These are phyloP conservation scores for Silene vulgaris DNA, from an alignment of 179 eudicot genomes.

Conservation along the genomic window DNA sequence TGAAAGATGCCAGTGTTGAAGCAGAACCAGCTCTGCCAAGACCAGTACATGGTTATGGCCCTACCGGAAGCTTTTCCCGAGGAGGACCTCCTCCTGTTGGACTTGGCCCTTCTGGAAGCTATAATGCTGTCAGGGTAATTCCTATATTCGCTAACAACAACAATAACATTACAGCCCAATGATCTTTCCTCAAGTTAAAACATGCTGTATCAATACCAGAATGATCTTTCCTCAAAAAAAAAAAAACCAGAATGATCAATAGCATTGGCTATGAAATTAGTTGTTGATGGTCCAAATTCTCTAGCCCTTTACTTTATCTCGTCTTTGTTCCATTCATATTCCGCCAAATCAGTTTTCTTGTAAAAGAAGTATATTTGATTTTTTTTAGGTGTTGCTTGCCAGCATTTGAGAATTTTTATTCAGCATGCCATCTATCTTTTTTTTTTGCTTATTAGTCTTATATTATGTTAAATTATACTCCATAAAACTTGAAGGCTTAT, in stretches of 20 bases:
- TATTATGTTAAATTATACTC: not conserved
- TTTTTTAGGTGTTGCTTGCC: constrained; percentile 1
- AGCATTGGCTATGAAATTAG: not conserved
- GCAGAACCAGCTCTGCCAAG: constrained; percentile 42
- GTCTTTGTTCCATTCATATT: not conserved
- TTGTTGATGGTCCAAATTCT: not conserved
- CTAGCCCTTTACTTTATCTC: not conserved
- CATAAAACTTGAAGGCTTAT: not conserved
- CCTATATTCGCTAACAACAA: not conserved
- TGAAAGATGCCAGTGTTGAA: constrained; percentile 48
- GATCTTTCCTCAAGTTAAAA: no score
- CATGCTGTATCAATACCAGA: not conserved
- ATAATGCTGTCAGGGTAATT: constrained; percentile 43
- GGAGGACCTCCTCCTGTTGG: constrained; percentile 36
- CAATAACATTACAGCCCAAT: no score
- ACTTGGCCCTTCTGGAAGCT: constrained; percentile 41
- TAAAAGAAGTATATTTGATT: not conserved
- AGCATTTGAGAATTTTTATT: not conserved
- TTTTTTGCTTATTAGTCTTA: not conserved
- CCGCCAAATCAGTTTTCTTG: not conserved
- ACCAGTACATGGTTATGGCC: constrained; percentile 45
- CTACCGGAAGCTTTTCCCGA: constrained; percentile 36
- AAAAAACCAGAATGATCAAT: not conserved
- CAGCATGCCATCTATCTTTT: not conserved
- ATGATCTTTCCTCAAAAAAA: no score